phyloP scores from a whole-genome alignment of 2,329 filamentous ascomycete genomes.

The Pseudonectria buxi region DNA sequence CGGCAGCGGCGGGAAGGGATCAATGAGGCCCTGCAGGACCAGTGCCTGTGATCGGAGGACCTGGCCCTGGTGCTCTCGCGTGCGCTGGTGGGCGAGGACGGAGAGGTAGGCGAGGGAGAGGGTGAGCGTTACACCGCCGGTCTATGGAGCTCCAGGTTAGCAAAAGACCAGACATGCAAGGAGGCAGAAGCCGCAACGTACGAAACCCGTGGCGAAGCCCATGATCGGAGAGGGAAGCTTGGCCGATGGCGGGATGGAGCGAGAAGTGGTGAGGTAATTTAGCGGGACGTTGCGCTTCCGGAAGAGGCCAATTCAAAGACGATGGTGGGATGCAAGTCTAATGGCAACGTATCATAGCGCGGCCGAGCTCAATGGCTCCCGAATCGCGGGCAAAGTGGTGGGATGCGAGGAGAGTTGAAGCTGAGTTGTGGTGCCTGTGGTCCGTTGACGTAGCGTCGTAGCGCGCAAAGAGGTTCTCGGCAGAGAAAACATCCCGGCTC shows the following conservation, averaged over 20 bases:
- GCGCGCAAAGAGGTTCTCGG: slow-evolving; percentile 14
- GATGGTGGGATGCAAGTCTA: slow-evolving; percentile 15
- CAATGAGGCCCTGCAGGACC: slow-evolving; percentile 46
- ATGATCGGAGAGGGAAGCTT: slow-evolving; percentile 35
- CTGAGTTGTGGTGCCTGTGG: slow-evolving; percentile 16
- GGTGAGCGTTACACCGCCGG: slow-evolving; percentile 69
- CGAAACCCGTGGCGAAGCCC: slow-evolving; percentile 70
- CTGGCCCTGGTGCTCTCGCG: slow-evolving; percentile 53
- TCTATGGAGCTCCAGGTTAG: slow-evolving; percentile 37
- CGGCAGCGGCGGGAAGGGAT: slow-evolving; percentile 40
- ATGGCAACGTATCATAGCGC: slow-evolving; percentile 26
- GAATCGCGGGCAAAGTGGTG: slow-evolving; percentile 10
- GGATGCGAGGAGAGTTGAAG: slow-evolving; percentile 9
- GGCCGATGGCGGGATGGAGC: slow-evolving; percentile 16
- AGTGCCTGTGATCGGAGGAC: slow-evolving; percentile 51
- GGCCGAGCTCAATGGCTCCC: slow-evolving; percentile 21
- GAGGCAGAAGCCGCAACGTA: slow-evolving; percentile 42
- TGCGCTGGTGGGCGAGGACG: slow-evolving; percentile 62
- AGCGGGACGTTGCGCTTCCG: slow-evolving; percentile 11
- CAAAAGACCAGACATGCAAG: neutral
- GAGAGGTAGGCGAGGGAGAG: slow-evolving; percentile 67
- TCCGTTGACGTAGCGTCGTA: slow-evolving; percentile 23
- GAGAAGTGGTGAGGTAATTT: slow-evolving; percentile 23
- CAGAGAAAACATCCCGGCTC: slow-evolving; percentile 24
- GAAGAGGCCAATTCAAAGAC: slow-evolving; percentile 13